A percentile compares a stretch with the other conserved stretches of the same genome.
These are phyloP conservation scores for Tricholoma flavovirens DNA, from an alignment of 768 basidiomycete genomes.

Conservation along the genomic window DNA sequence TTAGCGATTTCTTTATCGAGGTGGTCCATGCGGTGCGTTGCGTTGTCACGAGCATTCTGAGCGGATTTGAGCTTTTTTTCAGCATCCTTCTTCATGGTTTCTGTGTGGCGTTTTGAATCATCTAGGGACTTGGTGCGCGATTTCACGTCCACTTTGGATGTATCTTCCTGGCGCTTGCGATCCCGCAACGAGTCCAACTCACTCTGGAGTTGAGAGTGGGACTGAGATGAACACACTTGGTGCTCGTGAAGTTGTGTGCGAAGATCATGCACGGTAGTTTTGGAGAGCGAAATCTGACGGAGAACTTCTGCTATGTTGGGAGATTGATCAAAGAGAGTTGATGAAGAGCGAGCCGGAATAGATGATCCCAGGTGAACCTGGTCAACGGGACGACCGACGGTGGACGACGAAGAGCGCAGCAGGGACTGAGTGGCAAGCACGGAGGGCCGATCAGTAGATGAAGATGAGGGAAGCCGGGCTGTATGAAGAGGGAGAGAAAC, in stretches of 20 bases:
- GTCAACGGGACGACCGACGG: slow-evolving; percentile 22
- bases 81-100: slow-evolving; percentile 73
- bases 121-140: slow-evolving; percentile 80
- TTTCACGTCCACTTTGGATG: slow-evolving; percentile 70
- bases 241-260: slow-evolving; percentile 64
- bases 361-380: slow-evolving; percentile 25
- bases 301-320: slow-evolving; percentile 70
- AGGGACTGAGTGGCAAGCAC: slow-evolving; percentile 21
- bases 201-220: slow-evolving; percentile 59
- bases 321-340: slow-evolving; percentile 53
- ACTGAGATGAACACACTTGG: slow-evolving; percentile 48
- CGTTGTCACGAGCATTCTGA: slow-evolving; percentile 57
- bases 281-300: slow-evolving; percentile 62
- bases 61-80: slow-evolving; percentile 83
- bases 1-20: slow-evolving; percentile 57
- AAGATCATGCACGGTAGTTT: slow-evolving; percentile 59
- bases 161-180: slow-evolving; percentile 80
- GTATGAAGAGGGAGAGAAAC: slow-evolving; percentile 74
- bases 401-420: slow-evolving; percentile 21
- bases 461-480: slow-evolving; percentile 34
- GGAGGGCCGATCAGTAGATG: slow-evolving; percentile 25
- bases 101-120: slow-evolving; percentile 79
- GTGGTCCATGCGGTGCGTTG: slow-evolving; percentile 49
- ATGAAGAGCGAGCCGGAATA: slow-evolving; percentile 31
- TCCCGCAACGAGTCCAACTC: slow-evolving; percentile 72